A percentile compares a stretch with the other conserved stretches of the same genome.
These are phyloP conservation scores for Alternaria ethzedia DNA, from an alignment of 2,329 filamentous ascomycete genomes.

Conservation along the genomic window DNA sequence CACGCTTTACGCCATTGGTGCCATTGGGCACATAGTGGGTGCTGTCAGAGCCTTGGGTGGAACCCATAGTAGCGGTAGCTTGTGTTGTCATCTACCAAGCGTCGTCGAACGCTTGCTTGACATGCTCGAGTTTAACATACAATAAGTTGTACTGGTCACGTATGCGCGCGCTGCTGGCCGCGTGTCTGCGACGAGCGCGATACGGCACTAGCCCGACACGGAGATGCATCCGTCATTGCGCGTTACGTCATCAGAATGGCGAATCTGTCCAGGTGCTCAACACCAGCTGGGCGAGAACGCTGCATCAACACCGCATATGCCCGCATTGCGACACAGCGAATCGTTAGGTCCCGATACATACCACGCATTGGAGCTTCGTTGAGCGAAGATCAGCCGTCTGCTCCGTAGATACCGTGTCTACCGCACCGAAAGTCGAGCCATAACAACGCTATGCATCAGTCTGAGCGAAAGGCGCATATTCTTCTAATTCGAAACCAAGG, in stretches of 20 bases:
- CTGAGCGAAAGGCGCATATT: not conserved
- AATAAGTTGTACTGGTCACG: not conserved
- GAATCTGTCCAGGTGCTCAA: not conserved
- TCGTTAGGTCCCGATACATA: not conserved
- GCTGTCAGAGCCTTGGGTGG: conserved; percentile 31
- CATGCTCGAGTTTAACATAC: conserved; percentile 4
- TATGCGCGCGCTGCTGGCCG: not conserved
- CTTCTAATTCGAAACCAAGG: not conserved
- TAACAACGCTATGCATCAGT: not conserved
- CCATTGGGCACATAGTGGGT: conserved; percentile 13
- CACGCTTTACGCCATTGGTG: conserved; percentile 36
- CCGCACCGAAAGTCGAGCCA: not conserved
- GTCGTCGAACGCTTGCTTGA: not conserved
- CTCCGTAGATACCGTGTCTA: fast-evolving
- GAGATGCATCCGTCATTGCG: conserved; percentile 6
- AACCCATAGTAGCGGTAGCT: conserved; percentile 31
- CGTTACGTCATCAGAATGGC: conserved; percentile 9
- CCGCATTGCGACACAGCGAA: not conserved
- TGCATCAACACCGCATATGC: not conserved
- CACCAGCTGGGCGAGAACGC: not conserved
- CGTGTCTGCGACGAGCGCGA: not conserved
- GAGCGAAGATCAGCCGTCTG: not conserved
- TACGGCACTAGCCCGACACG: not conserved
- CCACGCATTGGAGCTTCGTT: not conserved
- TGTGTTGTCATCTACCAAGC: not conserved